These are phyloP conservation scores for Sugiyamaella grinbergsii DNA, from an alignment of 1,139 yeast genomes.

Conservation along the genomic window DNA sequence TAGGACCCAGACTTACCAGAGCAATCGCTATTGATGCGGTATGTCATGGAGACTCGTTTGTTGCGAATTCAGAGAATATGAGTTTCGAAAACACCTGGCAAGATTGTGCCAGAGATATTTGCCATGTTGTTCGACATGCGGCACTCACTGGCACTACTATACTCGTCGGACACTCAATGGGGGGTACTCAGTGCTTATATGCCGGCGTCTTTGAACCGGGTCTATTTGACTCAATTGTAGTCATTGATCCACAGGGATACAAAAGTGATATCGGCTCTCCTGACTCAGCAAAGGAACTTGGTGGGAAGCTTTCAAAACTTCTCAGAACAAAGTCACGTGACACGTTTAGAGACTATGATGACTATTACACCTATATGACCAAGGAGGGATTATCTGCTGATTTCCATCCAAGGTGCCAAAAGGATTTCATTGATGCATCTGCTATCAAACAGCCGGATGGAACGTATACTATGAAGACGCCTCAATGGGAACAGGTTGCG, in stretches of 20 bases:
- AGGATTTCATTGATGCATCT: slow-evolving; percentile 49
- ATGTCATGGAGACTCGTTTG: slow-evolving; percentile 68
- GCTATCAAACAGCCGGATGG: slow-evolving; percentile 38
- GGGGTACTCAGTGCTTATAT: slow-evolving; percentile 58
- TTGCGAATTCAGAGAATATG: slow-evolving; percentile 53
- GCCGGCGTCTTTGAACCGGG: slow-evolving; percentile 56
- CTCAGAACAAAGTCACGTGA: slow-evolving; percentile 22
- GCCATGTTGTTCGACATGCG: slow-evolving; percentile 53
- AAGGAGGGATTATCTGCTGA: slow-evolving; percentile 50
- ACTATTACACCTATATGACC: slow-evolving; percentile 49
- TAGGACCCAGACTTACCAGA: slow-evolving; percentile 40
- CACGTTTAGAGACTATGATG: slow-evolving; percentile 43
- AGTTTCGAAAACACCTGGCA: slow-evolving; percentile 62
- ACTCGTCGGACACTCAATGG: slow-evolving; percentile 71
- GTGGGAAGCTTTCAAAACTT: slow-evolving; percentile 6
- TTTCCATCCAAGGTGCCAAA: slow-evolving; percentile 50
- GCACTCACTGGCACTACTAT: slow-evolving; percentile 48
- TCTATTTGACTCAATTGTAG: slow-evolving; percentile 56
- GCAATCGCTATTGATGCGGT: slow-evolving; percentile 62
- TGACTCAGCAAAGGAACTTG: slow-evolving; percentile 9
- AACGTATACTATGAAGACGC: slow-evolving; percentile 47
- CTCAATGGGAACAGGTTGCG: slow-evolving; percentile 51
- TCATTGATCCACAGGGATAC: slow-evolving; percentile 64
- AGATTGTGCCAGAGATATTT: slow-evolving; percentile 64
- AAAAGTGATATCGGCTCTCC: slow-evolving; percentile 6